Conservation (phyloP, 1,284 basidiomycete species). For the Anthracocystis walkeri region DNA sequence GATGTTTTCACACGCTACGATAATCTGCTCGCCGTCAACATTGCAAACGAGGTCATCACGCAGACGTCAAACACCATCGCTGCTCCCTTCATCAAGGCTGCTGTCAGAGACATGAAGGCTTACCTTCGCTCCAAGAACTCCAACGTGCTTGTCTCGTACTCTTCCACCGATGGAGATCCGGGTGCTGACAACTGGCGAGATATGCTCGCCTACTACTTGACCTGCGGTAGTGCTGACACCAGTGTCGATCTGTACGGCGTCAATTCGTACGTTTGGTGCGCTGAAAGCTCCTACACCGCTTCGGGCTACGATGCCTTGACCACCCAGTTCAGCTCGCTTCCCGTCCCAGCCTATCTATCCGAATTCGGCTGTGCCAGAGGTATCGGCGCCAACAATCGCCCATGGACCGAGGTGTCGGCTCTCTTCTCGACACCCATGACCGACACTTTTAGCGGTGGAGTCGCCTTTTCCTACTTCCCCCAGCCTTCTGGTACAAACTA, state of each 20-base stretch:
- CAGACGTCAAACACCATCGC: conserved; percentile 75
- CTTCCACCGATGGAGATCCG: conserved; percentile 81
- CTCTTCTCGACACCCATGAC: conserved; percentile 81
- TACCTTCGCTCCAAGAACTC: conserved; percentile 77
- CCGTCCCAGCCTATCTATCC: conserved; percentile 87
- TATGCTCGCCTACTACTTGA: conserved; percentile 81
- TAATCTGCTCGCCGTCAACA: conserved; percentile 75
- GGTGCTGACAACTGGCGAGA: conserved; percentile 69
- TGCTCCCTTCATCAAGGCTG: conserved; percentile 87
- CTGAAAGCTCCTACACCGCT: conserved; percentile 75
- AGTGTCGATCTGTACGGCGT: conserved; percentile 84
- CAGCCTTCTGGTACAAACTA: conserved; percentile 77
- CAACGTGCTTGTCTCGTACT: conserved; percentile 82
- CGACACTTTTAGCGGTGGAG: conserved; percentile 84
- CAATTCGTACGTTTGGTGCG: conserved; percentile 76
- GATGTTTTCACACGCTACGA: conserved; percentile 74
- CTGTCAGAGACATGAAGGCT: conserved; percentile 85
- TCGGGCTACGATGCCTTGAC: conserved; percentile 72
- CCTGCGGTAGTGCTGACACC: conserved; percentile 80
- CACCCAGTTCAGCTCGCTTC: conserved; percentile 73
- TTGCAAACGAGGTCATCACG: conserved; percentile 89
- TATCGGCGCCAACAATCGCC: conserved; percentile 76
- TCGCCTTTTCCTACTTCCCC: conserved; percentile 77
- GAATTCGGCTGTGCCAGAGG: conserved; percentile 80
- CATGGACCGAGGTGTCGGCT: conserved; percentile 84